phyloP scores from a whole-genome alignment of 2,329 filamentous ascomycete genomes.

The Gaeumannomyces sp. region DNA sequence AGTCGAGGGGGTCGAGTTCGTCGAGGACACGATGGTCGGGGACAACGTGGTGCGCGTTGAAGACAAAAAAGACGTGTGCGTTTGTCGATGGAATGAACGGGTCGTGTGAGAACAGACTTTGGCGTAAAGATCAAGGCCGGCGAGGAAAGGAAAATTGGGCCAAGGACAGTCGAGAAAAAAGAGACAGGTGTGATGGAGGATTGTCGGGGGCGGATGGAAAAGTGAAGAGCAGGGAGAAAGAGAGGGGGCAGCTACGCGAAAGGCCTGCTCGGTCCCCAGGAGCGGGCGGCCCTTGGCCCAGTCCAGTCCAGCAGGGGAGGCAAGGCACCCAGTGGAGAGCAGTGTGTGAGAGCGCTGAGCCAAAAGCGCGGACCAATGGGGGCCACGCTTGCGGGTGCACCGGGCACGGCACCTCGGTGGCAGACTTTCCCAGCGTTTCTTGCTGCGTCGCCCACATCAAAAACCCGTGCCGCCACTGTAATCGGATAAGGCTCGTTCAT shows the following conservation, averaged over 20 bases:
- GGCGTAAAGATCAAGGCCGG: not conserved
- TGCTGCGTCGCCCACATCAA: not conserved
- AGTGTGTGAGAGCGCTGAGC: slow-evolving; percentile 8
- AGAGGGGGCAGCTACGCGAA: slow-evolving; percentile 9
- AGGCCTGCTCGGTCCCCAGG: slow-evolving; percentile 2
- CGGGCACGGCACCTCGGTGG: slow-evolving; percentile 1
- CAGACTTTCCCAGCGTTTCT: not conserved
- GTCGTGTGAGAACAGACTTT: not conserved
- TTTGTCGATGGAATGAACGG: not conserved
- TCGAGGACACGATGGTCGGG: not conserved
- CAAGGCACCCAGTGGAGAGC: slow-evolving; percentile 4
- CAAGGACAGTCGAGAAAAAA: not conserved
- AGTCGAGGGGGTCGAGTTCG: not conserved
- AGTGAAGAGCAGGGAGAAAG: slow-evolving; percentile 9
- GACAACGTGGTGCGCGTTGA: not conserved
- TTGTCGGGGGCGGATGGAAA: slow-evolving; percentile 8
- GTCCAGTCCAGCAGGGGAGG: not conserved
- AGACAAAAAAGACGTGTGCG: not conserved
- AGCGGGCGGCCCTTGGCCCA: slow-evolving; percentile 1
- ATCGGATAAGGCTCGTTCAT: not conserved
- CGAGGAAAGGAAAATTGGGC: not conserved
- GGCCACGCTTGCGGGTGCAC: not conserved
- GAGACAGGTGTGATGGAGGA: slow-evolving; percentile 1
- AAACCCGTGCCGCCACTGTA: not conserved
- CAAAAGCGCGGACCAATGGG: slow-evolving; percentile 7